Base-by-base conservation (phyloP, 1,284 basidiomycete genomes). In the Phlebopus sp. region DNA sequence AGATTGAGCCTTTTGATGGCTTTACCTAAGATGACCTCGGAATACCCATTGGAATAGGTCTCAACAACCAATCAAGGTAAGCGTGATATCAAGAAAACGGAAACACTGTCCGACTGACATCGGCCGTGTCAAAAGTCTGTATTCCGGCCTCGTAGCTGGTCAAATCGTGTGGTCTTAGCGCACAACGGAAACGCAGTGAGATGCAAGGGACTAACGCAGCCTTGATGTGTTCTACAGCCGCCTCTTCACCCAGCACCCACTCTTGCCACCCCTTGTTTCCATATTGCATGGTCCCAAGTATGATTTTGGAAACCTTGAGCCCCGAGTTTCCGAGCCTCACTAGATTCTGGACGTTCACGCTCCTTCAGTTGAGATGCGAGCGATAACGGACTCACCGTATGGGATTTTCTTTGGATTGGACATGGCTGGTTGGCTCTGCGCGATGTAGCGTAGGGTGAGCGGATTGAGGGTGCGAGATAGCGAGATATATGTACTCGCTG, bases 1-100 rank as follows among this genome's bases (percentile, higher is more conserved):
- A 92, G 73, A 23, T 83, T 68, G 52, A 81, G 74, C 54, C 84
- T 59, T 58, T 85, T 87, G 68, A 94, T 85, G 1, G 87, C 90
- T 55, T 86, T 85, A 5, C 91, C 90, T 31, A 92, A 74, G 52
- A 90, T 79, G 21, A 78, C 62, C 64, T 93, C 91, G 1, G 81
- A 85, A n/a, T 74, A 65, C 5, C 88, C 89, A 55, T 84, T 81
- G 2, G 81, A 83, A 60, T 91, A 91, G 2, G 73, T 68, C 77
- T 79, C 21, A 17, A 34, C 25, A 18, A 27, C 21, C 9, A 10
- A 18, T 17, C 25, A 37, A 17, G 44, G 19, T 4, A 31, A 44
- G 7, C 54, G 19, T 19, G 25, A 36, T 37, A 32, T 13, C 14
- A 17, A 38, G 18, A 23, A 23, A 46, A 10, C 40, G 15, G 38